Evolutionary conservation across 495 filamentous ascomycete species (phyloP).

Genomic region (Aspergillus carlsbadensis): DNA sequence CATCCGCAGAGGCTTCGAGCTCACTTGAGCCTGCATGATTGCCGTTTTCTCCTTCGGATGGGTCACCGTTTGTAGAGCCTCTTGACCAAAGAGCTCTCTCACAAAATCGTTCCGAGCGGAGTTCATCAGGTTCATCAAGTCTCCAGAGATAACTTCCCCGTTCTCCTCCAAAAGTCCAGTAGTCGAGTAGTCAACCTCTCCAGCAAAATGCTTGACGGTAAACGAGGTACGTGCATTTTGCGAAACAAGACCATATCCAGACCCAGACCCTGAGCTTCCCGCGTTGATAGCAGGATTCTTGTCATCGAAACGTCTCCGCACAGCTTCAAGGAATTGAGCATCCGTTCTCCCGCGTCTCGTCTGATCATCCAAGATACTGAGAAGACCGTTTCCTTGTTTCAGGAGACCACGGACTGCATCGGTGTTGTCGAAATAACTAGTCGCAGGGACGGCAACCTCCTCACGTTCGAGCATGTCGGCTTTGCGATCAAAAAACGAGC

Average conservation of each 20-base stretch:
- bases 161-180: constrained; percentile 89
- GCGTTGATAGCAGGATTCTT: constrained; percentile 89
- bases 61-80: constrained; percentile 82
- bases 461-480: constrained; percentile 90
- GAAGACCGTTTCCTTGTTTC: constrained; percentile 86
- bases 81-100: constrained; percentile 85
- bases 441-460: constrained; percentile 83
- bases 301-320: constrained; percentile 88
- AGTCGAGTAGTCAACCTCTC: constrained; percentile 92
- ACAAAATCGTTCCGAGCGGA: constrained; percentile 86
- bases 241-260: constrained; percentile 80
- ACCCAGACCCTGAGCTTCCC: constrained; percentile 62
- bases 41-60: constrained; percentile 88
- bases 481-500: constrained; percentile 93
- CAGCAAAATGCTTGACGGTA: constrained; percentile 91
- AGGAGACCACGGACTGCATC: constrained; percentile 88
- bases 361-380: constrained; percentile 95
- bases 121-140: constrained; percentile 92
- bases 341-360: constrained; percentile 85
- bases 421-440: constrained; percentile 96
- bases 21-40: constrained; percentile 94
- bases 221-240: constrained; percentile 74
- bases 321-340: constrained; percentile 81
- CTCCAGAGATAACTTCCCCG: constrained; percentile 90
- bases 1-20: constrained; percentile 86